Evolutionary conservation across 257 asterid genomes (phyloP).

Genomic region (Cynanchum wilfordii): DNA sequence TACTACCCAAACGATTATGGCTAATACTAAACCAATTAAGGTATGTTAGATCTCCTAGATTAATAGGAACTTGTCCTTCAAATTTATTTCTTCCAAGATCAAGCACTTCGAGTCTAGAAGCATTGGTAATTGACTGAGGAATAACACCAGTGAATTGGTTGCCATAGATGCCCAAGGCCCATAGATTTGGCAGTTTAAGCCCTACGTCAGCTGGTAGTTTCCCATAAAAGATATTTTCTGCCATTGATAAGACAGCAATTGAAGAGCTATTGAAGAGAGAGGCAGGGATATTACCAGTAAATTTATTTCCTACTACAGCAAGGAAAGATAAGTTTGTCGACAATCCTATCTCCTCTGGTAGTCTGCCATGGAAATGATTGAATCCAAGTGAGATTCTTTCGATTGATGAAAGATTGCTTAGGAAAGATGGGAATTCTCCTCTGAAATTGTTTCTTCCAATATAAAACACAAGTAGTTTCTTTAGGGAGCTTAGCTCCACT

Average conservation of each 20-base stretch:
- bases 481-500: constrained; percentile 23
- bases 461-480: constrained; percentile 16
- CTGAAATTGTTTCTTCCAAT: constrained; percentile 13
- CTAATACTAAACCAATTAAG: constrained; percentile 8
- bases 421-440: too few species aligned
- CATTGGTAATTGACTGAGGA: constrained; percentile 29
- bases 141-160: constrained; percentile 24
- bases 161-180: constrained; percentile 7
- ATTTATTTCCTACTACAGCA: too few species aligned
- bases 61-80: constrained; percentile 24
- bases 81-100: constrained; percentile 18
- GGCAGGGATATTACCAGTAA: too few species aligned
- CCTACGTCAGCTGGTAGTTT: constrained; percentile 26
- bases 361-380: too few species aligned
- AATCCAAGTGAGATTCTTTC: too few species aligned
- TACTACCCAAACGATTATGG: constrained; percentile 15
- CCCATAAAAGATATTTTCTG: constrained; percentile 21
- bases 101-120: constrained; percentile 16
- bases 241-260: background rate
- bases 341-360: too few species aligned
- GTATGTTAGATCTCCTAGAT: constrained; percentile 20
- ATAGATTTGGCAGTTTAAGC: constrained; percentile 15
- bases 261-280: too few species aligned
- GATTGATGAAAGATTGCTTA: too few species aligned
- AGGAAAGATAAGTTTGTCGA: too few species aligned